Conservation (phyloP, 768 basidiomycete species). For the Mycena leptocephala region DNA sequence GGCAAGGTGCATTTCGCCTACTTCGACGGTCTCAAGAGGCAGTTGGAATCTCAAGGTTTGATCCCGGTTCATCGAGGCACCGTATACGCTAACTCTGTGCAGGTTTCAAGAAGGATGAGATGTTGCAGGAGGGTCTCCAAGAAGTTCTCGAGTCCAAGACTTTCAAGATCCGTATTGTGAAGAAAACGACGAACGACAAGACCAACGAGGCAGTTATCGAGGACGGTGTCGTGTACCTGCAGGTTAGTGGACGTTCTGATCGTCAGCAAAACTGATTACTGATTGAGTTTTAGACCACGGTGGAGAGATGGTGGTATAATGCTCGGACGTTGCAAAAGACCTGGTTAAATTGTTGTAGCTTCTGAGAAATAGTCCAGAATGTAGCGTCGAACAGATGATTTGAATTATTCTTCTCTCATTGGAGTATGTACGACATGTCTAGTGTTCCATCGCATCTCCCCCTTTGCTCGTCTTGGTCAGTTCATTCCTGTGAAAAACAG, state of each 20-base stretch:
- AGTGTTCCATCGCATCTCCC: conserved; percentile 71
- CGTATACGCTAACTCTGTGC: background rate
- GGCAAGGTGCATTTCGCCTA: conserved; percentile 10
- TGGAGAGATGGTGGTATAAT: conserved; percentile 45
- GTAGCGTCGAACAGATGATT: background rate
- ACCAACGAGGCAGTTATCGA: conserved; percentile 51
- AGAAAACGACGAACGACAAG: conserved; percentile 41
- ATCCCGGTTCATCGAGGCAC: background rate
- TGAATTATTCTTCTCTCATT: background rate
- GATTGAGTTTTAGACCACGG: conserved; percentile 37
- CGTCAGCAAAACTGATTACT: background rate
- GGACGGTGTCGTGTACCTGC: conserved; percentile 53
- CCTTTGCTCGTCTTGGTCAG: conserved; percentile 72
- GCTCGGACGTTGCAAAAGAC: conserved; percentile 36
- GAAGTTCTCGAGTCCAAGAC: conserved; percentile 52
- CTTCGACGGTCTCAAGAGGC: conserved; percentile 45
- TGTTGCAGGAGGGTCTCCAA: conserved; percentile 59
- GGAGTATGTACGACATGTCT: conserved; percentile 2
- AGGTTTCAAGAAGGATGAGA: conserved; percentile 55
- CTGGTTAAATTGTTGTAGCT: conserved; percentile 44
- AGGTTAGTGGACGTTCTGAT: conserved; percentile 41
- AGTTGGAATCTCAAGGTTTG: conserved; percentile 43
- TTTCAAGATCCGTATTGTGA: conserved; percentile 54
- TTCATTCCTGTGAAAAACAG: conserved; percentile 68
- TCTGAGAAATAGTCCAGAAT: background rate